Evolutionary conservation across 768 basidiomycete species (phyloP).

Genomic region (Termitomyces titanicus): DNA sequence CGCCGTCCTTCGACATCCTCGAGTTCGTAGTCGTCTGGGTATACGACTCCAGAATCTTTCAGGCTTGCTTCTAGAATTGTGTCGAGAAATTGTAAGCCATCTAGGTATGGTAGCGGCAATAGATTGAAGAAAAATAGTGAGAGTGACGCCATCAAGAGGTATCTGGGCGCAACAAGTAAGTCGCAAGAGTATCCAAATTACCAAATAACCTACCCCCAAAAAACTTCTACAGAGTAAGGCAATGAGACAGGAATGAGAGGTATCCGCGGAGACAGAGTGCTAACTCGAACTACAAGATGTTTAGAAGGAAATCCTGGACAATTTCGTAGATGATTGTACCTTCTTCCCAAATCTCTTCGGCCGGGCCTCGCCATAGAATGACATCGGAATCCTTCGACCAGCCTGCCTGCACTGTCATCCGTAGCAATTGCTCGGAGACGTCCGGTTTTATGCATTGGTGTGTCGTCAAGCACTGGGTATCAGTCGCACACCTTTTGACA

Average conservation of each 20-base stretch:
- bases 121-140: constrained; percentile 84
- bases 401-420: constrained; percentile 42
- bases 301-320: background rate
- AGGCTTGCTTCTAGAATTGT: constrained; percentile 16
- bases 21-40: constrained; percentile 26
- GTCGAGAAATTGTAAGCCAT: constrained; percentile 61
- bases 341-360: constrained; percentile 60
- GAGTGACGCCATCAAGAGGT: constrained; percentile 60
- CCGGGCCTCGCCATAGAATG: constrained; percentile 74
- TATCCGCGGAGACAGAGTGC: constrained; percentile 41
- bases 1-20: constrained; percentile 20
- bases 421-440: constrained; percentile 46
- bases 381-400: constrained; percentile 28
- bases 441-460: constrained; percentile 49
- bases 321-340: constrained; percentile 35
- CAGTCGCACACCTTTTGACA: constrained; percentile 37
- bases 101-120: constrained; percentile 67
- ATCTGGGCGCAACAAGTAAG: constrained; percentile 35
- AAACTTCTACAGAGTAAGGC: constrained; percentile 32
- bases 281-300: constrained; percentile 46
- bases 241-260: constrained; percentile 37
- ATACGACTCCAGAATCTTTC: background rate
- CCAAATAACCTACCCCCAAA: constrained; percentile 52
- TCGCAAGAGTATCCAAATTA: background rate
- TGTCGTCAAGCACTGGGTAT: constrained; percentile 28